Evolutionary conservation across 2,329 filamentous ascomycete genomes (phyloP), one percentile per base, ranked within the genome.

Genomic region (Reticulascus tulasneorum): DNA sequence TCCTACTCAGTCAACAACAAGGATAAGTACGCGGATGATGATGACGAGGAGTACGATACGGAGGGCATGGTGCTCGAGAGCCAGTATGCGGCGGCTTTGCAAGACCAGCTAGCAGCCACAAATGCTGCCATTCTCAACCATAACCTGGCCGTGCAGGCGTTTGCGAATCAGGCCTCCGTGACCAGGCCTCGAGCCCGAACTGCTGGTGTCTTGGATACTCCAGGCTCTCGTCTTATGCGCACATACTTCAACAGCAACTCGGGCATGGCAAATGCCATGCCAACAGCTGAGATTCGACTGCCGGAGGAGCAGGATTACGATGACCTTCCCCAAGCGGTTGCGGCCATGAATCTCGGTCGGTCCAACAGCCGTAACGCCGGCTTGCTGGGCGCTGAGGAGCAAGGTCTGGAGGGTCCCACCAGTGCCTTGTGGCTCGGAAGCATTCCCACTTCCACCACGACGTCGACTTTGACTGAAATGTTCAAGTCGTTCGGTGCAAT

Each of bases 1-100:
- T 98, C 93, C 2, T 97, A 96, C 61, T 98, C 93, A 1, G 93
- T 98, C 47, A 98, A 98, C 62, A 94, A 94, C 37, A 96, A 94
- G 63, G 91, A 97, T 59, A 94, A 93, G 60, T 97, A 97, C 52
- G 90, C 86, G 3, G 88, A 94, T 51, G 84, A 88, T 29, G 90
- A 94, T 34, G 84, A 89, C 18, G 84, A 89, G 42, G 82, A 86
- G 12, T 87, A 85, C 42, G 81, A 75, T 23, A 52, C 58, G 15
- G 72, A 72, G 16, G 56, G 65, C 39, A 55, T 77, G 35, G 62
- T 63, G 15, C 63, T 76, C 28, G 75, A 80, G 40, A 71, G 55
- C 42, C 71, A 78, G 34, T 79, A 79, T 42, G 75, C 83, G 38
- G 78, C 77, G 18, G 66, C 73, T 32, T 62, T 82, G 23, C 76